Conservation (phyloP, 2,329 filamentous ascomycete genomes). For the Diaporthe capsici region DNA sequence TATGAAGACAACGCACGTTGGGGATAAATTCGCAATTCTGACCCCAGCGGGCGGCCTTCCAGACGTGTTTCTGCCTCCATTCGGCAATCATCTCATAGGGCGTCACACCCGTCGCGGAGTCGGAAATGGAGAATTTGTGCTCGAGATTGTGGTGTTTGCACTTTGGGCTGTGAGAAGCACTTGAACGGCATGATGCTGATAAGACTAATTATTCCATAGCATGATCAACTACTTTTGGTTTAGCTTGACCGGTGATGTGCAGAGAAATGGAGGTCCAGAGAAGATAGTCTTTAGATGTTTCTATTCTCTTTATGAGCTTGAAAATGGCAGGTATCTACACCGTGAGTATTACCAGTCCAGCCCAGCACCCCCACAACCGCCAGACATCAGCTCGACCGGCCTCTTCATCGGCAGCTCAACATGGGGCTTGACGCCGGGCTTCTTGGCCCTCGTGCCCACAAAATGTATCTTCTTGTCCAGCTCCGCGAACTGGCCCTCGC, state of each 20-base stretch:
- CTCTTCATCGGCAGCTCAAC: conserved; percentile 53
- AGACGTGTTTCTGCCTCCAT: neutral
- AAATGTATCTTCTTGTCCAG: conserved; percentile 63
- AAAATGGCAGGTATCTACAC: neutral
- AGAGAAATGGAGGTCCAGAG: neutral
- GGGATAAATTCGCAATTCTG: neutral
- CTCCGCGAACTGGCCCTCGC: conserved; percentile 56
- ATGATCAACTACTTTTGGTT: neutral
- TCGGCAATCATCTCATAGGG: neutral
- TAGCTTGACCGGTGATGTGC: neutral
- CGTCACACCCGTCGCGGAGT: neutral
- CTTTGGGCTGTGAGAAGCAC: neutral
- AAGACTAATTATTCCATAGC: neutral
- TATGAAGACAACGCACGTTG: neutral
- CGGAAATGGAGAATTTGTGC: neutral
- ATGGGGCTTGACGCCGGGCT: conserved; percentile 55
- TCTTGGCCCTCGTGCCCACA: conserved; percentile 60
- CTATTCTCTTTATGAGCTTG: neutral
- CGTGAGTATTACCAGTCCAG: conserved; percentile 61
- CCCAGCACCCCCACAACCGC: conserved; percentile 60
- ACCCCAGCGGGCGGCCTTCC: neutral
- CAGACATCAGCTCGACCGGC: conserved; percentile 55
- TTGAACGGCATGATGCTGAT: neutral
- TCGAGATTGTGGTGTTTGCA: neutral
- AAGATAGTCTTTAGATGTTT: neutral